Evolutionary conservation across 495 filamentous ascomycete genomes (phyloP), one percentile per base, ranked within the genome.

Genomic region (Amniculicola lignicola): DNA sequence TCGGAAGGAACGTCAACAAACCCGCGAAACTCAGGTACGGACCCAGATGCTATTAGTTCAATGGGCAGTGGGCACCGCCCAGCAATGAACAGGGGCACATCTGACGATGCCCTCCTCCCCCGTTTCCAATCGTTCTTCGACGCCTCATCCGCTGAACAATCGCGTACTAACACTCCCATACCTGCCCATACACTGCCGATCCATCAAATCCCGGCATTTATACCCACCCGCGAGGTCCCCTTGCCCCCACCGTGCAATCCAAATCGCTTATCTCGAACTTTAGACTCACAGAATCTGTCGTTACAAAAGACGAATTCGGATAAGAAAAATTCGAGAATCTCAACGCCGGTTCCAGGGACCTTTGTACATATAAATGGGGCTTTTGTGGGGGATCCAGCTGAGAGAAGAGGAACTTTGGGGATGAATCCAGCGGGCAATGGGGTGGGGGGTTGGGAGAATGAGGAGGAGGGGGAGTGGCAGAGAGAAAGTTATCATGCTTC

Each of bases 331-430:
- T 40, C 37, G 37, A 22, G 38, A 22, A 55, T 61, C 18, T 54
- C 51, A 27, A 29, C 51, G 31, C 57, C 51, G 4, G 25, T 54
- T 12, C 57, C 50, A n/a, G 51, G 51, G 21, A 61, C 14, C n/a
- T 55, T 61, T 38, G 35, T 45, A 23, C 57, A 61, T 55, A 51
- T 61, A 1, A 31, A 28, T 23, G 51, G 51, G 44, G 45, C 40
- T 12, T 45, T 43, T 37, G 10, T 50, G 19, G 48, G 42, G 10
- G 14, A 29, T 29, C 10, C 39, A n/a, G 22, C 29, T 22, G 40
- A n/a, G n/a, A n/a, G n/a, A n/a, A n/a, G 46, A 25, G 55, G 27
- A 11, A 37, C 46, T 16, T 52, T 59, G 55, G 39, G 55, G 39
- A 38, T 46, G 47, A 51, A 59, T 59, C 47, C 39, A 7, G 18